Percentiles rank a stretch among this genome's conserved stretches.
These are phyloP conservation scores for Eucommia ulmoides DNA, from an alignment of 257 asterid genomes.

Conservation along the genomic window DNA sequence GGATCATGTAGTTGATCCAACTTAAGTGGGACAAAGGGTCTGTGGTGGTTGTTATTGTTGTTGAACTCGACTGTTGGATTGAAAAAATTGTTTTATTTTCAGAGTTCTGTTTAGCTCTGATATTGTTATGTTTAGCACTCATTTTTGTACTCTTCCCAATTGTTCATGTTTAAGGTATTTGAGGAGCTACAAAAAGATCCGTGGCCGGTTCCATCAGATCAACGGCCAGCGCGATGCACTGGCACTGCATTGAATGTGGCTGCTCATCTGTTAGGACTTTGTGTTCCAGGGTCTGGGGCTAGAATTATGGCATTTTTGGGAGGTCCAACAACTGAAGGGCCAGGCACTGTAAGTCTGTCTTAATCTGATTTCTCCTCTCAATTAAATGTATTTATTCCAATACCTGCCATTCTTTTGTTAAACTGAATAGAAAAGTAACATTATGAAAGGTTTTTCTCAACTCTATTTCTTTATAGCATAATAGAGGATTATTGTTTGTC, in stretches of 20 bases:
- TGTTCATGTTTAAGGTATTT: no score
- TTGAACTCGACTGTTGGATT: no score
- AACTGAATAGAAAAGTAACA: no score
- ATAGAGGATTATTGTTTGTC: no score
- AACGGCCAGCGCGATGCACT: conserved; percentile 84
- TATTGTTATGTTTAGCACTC: no score
- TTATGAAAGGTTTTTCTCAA: neutral
- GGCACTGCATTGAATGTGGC: conserved; percentile 92
- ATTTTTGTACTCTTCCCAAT: no score
- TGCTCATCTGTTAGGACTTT: conserved; percentile 85
- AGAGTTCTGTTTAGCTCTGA: no score
- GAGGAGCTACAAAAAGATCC: conserved; percentile 99
- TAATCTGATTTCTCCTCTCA: neutral
- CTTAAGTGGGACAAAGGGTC: no score
- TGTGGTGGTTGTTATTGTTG: no score
- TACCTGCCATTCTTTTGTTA: no score
- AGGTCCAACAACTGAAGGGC: conserved; percentile 95
- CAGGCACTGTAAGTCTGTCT: conserved; percentile 65
- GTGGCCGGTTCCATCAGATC: conserved; percentile 91
- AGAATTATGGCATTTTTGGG: conserved; percentile 93
- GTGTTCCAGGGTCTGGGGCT: conserved; percentile 97
- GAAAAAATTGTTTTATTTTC: no score
- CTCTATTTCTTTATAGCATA: neutral
- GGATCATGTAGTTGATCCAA: no score
- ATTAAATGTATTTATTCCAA: neutral